Percentiles rank a stretch among this genome's conserved stretches.
These are phyloP conservation scores for Nannizziopsis arthrosporioides DNA, from an alignment of 2,329 filamentous ascomycete genomes.

Conservation along the genomic window DNA sequence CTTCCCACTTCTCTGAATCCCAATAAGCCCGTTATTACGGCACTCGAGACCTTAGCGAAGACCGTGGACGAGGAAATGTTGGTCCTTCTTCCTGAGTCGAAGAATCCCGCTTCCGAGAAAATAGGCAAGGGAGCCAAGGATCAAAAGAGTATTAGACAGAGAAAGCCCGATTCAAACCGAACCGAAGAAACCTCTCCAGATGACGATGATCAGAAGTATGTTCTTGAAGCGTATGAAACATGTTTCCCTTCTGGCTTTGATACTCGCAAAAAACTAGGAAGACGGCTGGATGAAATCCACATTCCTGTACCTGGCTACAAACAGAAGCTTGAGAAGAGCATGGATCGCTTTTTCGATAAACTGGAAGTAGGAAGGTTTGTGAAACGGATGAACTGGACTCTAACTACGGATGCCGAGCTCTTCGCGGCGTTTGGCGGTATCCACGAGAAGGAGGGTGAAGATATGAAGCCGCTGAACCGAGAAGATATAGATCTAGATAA, in stretches of 20 bases:
- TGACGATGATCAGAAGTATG: constrained; percentile 33
- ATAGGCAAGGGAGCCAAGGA: background rate
- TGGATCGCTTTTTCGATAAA: constrained; percentile 51
- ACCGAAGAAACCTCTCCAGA: background rate
- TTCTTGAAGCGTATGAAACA: constrained; percentile 45
- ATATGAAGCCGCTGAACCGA: constrained; percentile 18
- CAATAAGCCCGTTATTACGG: constrained; percentile 25
- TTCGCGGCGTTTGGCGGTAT: constrained; percentile 31
- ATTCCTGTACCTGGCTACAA: constrained; percentile 47
- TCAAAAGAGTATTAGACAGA: background rate
- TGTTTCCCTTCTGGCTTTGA: constrained; percentile 51
- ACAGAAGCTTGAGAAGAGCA: constrained; percentile 45
- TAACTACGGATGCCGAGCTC: constrained; percentile 30
- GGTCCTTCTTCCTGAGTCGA: constrained; percentile 40
- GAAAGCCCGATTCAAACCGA: background rate
- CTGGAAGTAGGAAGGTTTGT: constrained; percentile 45
- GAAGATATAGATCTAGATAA: constrained; percentile 38
- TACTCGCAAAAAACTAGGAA: constrained; percentile 43
- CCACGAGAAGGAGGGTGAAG: constrained; percentile 22
- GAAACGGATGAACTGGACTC: constrained; percentile 42
- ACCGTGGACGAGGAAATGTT: constrained; percentile 51
- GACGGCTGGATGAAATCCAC: constrained; percentile 46
- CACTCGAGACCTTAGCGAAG: constrained; percentile 39
- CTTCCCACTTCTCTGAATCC: constrained; percentile 30
- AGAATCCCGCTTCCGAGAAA: background rate